phyloP scores from a whole-genome alignment of 345 rosid genomes.

The Camelina laxa region DNA sequence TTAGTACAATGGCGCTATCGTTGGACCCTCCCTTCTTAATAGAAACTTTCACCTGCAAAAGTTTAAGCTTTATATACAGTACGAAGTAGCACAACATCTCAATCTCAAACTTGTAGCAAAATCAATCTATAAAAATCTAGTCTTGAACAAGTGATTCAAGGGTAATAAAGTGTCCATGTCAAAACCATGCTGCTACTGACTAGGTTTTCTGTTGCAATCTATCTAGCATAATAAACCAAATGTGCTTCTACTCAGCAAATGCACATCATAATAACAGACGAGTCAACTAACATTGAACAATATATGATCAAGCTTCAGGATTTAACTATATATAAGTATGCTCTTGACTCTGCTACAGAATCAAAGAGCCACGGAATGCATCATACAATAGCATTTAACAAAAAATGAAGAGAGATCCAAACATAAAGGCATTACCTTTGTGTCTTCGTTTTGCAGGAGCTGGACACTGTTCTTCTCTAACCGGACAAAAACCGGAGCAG shows the following conservation, averaged over 20 bases:
- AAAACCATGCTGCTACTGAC: not conserved
- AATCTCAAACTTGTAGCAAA: not conserved
- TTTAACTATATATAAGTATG: constrained; percentile 2
- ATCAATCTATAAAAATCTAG: not conserved
- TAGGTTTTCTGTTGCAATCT: not conserved
- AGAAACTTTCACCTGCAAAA: constrained; percentile 64
- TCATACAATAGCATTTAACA: not conserved
- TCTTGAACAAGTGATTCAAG: not conserved
- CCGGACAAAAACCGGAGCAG: constrained; percentile 59
- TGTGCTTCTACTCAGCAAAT: not conserved
- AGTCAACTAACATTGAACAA: not conserved
- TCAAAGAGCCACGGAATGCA: not conserved
- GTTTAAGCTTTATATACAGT: not conserved
- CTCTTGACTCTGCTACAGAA: not conserved
- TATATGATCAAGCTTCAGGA: not conserved
- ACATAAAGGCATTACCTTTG: constrained; percentile 48
- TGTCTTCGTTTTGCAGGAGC: constrained; percentile 55
- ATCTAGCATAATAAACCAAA: not conserved
- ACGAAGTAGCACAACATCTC: constrained; percentile 1
- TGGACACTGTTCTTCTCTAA: constrained; percentile 56
- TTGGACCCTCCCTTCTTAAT: constrained; percentile 45
- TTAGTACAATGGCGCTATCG: constrained; percentile 49
- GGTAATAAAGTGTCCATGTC: too few species aligned
- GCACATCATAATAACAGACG: not conserved
- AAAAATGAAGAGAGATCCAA: not conserved